Base-by-base conservation (phyloP, 257 asterid species). In the Apocynum venetum region DNA sequence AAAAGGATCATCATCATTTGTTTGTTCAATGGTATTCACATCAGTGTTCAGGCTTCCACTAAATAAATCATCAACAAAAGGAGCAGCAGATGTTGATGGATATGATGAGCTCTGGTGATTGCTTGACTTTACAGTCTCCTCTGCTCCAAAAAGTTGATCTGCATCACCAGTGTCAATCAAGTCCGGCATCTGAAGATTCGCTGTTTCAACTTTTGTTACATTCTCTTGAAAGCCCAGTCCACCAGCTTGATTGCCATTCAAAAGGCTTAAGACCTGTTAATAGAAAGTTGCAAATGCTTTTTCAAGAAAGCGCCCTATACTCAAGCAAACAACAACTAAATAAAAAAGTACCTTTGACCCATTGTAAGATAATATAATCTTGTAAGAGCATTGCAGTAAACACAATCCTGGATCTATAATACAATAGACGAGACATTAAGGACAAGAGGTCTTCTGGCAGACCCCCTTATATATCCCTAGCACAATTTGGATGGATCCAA, bases 101-200 rank as follows among this genome's bases (percentile, higher is more conserved):
- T 77, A 76, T 57, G 76, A 80, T 79, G 55, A 76, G 78, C 78
- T 87, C 73, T 87, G 84, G 77, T 77, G 84, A 75, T 70, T 81
- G 81, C 81, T 89, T 41, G 79, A 76, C 31, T 80, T 79, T 51
- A 80, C 74, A 44, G 86, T 81, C 79, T 86, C 88, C 75, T 86
- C 88, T 40, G 79, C 77, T 80, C 84, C 92, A 72, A 89, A 79
- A 74, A 82, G 82, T 84, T 88, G 88, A 66, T 86, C 86, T 43
- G 86, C 69, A 82, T 88, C 92, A 75, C 93, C 89, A 55, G 99
- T 92, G 89, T 96, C 98, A 79, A 96, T 87, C 88, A 96, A 89
- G 84, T 96, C 90, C 5, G 96, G 95, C 85, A 96, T 81, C 85
- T 76, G 92, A 86, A 78, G 44, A 59, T 76, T 67, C 73, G 78